Evolutionary conservation across 352 stramenopile species (phyloP).

Genomic region (Detonula confervacea): DNA sequence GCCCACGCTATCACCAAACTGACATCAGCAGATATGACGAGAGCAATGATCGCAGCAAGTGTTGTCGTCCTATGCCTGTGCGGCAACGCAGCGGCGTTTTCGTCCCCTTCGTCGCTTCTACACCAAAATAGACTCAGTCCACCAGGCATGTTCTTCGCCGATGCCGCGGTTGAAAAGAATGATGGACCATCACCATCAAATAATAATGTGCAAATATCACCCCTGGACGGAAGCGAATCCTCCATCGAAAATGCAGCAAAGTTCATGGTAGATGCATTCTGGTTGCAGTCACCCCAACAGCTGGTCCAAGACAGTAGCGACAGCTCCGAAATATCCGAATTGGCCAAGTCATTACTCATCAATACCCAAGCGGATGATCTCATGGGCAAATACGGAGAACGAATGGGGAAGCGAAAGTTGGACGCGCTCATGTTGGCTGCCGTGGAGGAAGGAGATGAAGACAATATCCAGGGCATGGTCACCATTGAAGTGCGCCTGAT

Average conservation of each 20-base stretch:
- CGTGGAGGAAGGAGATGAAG: slow-evolving; percentile 21
- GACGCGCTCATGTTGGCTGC: slow-evolving; percentile 54
- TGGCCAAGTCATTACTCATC: slow-evolving; percentile 41
- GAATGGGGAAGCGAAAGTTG: slow-evolving; percentile 59
- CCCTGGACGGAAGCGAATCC: slow-evolving; percentile 40
- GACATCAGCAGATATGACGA: too few species aligned
- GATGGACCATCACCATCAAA: background rate
- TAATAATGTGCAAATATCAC: slow-evolving; percentile 14
- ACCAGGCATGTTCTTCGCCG: too few species aligned
- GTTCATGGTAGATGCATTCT: slow-evolving; percentile 74
- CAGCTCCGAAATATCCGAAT: slow-evolving; percentile 26
- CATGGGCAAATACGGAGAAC: slow-evolving; percentile 67
- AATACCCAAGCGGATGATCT: slow-evolving; percentile 61
- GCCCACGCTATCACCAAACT: too few species aligned
- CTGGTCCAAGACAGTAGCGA: slow-evolving; percentile 29
- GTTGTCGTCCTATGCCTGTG: too few species aligned
- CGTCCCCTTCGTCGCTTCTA: too few species aligned
- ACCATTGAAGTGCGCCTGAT: slow-evolving; percentile 65
- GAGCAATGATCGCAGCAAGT: too few species aligned
- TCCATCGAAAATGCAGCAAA: slow-evolving; percentile 54
- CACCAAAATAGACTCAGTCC: too few species aligned
- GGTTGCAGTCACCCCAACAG: slow-evolving; percentile 55
- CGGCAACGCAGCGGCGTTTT: too few species aligned
- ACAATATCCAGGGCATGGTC: slow-evolving; percentile 51
- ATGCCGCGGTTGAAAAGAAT: too few species aligned